Evolutionary conservation across 345 rosid genomes (phyloP), one percentile per base, ranked within the genome.

Genomic region (Arabidopsis arenosa): DNA sequence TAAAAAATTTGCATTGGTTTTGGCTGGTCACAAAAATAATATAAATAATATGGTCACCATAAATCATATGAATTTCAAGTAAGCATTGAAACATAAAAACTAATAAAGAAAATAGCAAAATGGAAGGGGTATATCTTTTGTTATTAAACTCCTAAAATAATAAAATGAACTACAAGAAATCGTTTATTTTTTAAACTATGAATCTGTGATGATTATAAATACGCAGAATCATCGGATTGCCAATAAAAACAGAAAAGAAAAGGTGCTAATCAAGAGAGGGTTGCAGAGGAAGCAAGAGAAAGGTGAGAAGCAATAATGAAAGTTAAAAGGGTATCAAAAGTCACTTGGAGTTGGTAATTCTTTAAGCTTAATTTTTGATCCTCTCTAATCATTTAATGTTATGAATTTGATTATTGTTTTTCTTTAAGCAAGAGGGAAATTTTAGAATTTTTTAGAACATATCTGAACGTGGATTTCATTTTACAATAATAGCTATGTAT

Each of bases 371-470:
- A 15, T 61, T 45, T 69, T 47, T 21, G 61, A 70, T 63, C 60
- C 35, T 8, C 35, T 8, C 52, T 70, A 77, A 77, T 70, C 76
- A 77, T 77, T 76, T 35, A 55, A 63, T 62, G 62, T 35, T 43
- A 39, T 43, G 56, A 76, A 43, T 68, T 32, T 43, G 63, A 70
- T 70, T 70, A 70, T 45, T 70, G 57, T 55, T 63, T 70, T 55
- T 18, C 71, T 77, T 77, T 9, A 77, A 77, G 80, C 80, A 76
- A 76, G 75, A 70, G 75, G 75, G 28, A 70, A 32, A 18, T 47
- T 55, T 75, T 33, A 37, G 36, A 40, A 11, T 14, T 7, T 72
- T 49, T 51, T 37, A 30, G 3, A 35, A 55, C 39, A 44, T 14
- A 33, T 35, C 45, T 28, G 26, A 57, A 48, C 23, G 67, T 48